Percentiles rank a stretch among this genome's conserved stretches.
Evolutionary conservation across 108 stramenopile species (phyloP).

Genomic region (Cylindrotheca fusiformis): DNA sequence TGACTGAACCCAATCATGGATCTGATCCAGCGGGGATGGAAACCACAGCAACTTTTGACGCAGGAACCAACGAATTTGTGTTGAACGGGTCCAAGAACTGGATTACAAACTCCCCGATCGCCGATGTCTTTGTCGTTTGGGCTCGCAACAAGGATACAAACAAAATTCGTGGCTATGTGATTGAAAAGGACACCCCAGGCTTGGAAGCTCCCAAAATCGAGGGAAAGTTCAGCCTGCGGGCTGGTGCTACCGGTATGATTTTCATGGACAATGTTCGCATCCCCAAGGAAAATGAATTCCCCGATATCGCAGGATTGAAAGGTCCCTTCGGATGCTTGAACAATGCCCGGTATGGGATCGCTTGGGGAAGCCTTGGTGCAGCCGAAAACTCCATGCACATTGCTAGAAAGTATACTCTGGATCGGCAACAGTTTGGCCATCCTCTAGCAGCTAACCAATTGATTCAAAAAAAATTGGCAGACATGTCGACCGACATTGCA

Average conservation of each 20-base stretch:
- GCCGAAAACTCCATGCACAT: conserved; percentile 83
- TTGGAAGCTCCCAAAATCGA: conserved; percentile 85
- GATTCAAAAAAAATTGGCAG: conserved; percentile 93
- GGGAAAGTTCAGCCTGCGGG: conserved; percentile 89
- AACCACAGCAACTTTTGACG: conserved; percentile 70
- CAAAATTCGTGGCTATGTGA: conserved; percentile 81
- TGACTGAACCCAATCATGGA: conserved; percentile 97
- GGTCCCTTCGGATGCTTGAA: conserved; percentile 94
- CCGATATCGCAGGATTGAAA: conserved; percentile 54
- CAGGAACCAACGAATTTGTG: conserved; percentile 77
- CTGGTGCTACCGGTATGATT: conserved; percentile 90
- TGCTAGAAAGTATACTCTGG: conserved; percentile 86
- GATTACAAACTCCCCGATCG: conserved; percentile 97
- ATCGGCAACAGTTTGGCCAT: conserved; percentile 89
- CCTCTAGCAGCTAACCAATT: conserved; percentile 94
- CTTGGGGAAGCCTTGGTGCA: conserved; percentile 95
- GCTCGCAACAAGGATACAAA: conserved; percentile 69
- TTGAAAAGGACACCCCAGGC: conserved; percentile 83
- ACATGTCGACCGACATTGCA: conserved; percentile 90
- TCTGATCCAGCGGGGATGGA: conserved; percentile 92
- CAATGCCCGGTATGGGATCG: conserved; percentile 95
- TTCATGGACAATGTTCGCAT: conserved; percentile 90
- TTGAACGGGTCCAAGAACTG: conserved; percentile 95
- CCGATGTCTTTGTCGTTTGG: conserved; percentile 93
- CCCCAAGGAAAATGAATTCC: conserved; percentile 56